Evolutionary conservation across 2,329 filamentous ascomycete genomes (phyloP), one percentile per base, ranked within the genome.

Genomic region (Aspergillus terreus): DNA sequence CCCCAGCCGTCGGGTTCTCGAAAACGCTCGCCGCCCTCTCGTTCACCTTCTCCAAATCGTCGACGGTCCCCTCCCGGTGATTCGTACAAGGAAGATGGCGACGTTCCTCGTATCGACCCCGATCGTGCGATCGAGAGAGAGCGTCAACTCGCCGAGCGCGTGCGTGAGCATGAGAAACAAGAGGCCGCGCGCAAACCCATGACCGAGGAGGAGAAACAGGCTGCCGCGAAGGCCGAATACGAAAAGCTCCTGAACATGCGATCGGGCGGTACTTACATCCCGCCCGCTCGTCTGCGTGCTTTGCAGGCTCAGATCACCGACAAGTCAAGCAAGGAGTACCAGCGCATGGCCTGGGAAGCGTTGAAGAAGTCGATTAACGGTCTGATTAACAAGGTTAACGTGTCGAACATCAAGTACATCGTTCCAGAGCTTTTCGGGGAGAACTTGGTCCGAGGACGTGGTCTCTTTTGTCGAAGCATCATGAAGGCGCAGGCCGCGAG

Each of bases 291-390:
- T 61, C 78, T 99, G 66, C 85, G 91, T 62, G 92, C 92, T 36
- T 82, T 99, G 55, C 94, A 99, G 76, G 90, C 92, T 48, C 91
- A 96, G 73, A 96, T 99, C 71, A 96, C 91, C 56, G 94, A 99
- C 76, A 96, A 95, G 78, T 86, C 82, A 49, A 95, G 87, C 72
- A 95, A 96, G 73, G 94, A 97, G 75, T 97, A 96, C 69, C 94
- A 97, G 80, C 89, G 94, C 63, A 95, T 99, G 90, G 91, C 92
- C 7, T 99, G 94, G 94, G 94, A 99, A 73, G 92, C 92, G 11
- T 77, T 99, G 66, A 99, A 99, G 78, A 99, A 99, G 78, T 94
- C 89, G 45, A 96, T 99, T 75, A 97, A 99, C 69, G 94, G 94
- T 63, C 77, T 99, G 59, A 96, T 99, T 80, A 99, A 99, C 81